Conservation (phyloP, 495 filamentous ascomycete species). For the Pseudomonodictys pantanalensis region DNA sequence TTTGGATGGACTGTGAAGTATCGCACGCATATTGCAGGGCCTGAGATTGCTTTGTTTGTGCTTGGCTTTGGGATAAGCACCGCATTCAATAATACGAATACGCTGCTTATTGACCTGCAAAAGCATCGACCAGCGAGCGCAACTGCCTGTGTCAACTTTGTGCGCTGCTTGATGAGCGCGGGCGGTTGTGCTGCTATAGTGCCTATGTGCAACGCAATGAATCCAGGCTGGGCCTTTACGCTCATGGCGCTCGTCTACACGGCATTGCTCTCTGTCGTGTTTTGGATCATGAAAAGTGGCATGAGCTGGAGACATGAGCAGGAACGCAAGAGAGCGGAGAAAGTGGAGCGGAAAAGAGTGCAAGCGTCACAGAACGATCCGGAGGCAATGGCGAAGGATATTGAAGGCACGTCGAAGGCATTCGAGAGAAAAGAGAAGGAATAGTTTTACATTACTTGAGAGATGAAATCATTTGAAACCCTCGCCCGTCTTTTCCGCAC, state of each 20-base stretch:
- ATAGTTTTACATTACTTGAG: no score
- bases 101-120: constrained; percentile 41
- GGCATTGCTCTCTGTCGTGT: constrained; percentile 22
- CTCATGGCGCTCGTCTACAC: constrained; percentile 25
- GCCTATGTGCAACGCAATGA: constrained; percentile 36
- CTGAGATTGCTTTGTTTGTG: constrained; percentile 34
- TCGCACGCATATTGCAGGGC: constrained; percentile 30
- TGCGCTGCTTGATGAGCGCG: constrained; percentile 41
- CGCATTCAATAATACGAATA: constrained; percentile 33
- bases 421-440: no score
- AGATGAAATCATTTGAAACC: no score
- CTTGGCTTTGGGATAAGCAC: constrained; percentile 33
- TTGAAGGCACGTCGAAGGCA: no score
- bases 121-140: constrained; percentile 39
- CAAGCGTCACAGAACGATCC: no score
- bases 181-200: constrained; percentile 36
- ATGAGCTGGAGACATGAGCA: constrained; percentile 18
- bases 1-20: constrained; percentile 37
- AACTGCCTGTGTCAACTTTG: constrained; percentile 39
- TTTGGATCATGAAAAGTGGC: constrained; percentile 29
- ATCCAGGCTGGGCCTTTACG: constrained; percentile 43
- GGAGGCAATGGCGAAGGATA: no score
- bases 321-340: constrained; percentile 1
- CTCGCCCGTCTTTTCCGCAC: no score
- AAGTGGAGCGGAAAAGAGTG: no score